Evolutionary conservation across 2,329 filamentous ascomycete species (phyloP).

Genomic region (Lachnellula hyalina): DNA sequence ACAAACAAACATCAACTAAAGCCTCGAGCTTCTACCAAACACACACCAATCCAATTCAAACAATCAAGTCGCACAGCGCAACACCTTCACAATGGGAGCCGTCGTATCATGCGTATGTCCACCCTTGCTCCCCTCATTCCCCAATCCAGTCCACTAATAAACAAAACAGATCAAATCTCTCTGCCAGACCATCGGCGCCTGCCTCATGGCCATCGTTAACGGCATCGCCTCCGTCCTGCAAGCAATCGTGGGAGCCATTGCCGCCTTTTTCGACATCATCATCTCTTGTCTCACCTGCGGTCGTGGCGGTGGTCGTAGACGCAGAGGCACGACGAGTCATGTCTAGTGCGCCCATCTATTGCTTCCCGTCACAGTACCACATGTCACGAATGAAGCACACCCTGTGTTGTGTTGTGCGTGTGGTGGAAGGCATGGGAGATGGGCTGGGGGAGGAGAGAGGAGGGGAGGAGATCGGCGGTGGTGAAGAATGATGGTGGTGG

Average conservation of each 20-base stretch:
- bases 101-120: constrained; percentile 33
- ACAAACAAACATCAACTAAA: constrained; percentile 4
- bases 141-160: constrained; percentile 5
- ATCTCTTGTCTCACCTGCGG: constrained; percentile 35
- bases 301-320: constrained; percentile 25
- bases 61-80: constrained; percentile 12
- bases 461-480: too few relatives aligned
- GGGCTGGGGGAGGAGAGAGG: not conserved
- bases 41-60: constrained; percentile 7
- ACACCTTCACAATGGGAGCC: constrained; percentile 31
- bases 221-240: constrained; percentile 40
- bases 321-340: constrained; percentile 17
- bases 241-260: constrained; percentile 30
- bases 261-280: constrained; percentile 32
- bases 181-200: constrained; percentile 30
- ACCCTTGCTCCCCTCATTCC: not conserved
- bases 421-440: not conserved
- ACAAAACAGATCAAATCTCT: constrained; percentile 27
- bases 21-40: constrained; percentile 8
- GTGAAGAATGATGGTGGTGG: too few relatives aligned
- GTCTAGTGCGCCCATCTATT: constrained; percentile 13
- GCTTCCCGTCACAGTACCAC: not conserved
- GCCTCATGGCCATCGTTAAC: constrained; percentile 46
- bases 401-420: not conserved
- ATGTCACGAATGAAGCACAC: not conserved